phyloP scores from a whole-genome alignment of 148 eudicot species.

The Fagopyrum tataricum region DNA sequence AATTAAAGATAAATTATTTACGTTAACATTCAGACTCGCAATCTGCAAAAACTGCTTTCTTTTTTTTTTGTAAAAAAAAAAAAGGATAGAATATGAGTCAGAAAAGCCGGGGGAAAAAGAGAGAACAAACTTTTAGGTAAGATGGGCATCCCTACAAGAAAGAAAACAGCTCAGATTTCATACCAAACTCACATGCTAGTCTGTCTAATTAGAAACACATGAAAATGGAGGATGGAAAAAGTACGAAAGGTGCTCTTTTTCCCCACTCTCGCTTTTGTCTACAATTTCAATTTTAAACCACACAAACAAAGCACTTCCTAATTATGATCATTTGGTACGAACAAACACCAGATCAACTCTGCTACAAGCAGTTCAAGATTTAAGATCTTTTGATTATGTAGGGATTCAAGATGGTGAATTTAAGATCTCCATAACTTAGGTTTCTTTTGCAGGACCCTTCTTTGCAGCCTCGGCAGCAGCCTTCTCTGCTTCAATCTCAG shows the following conservation, averaged over 20 bases:
- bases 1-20: no score
- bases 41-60: no score
- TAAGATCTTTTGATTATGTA: not conserved
- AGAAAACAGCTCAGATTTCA: not conserved
- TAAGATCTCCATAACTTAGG: not conserved
- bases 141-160: not conserved
- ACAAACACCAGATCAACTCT: not conserved
- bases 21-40: no score
- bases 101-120: not conserved
- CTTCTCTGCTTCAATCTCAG: constrained; percentile 93
- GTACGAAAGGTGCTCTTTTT: not conserved
- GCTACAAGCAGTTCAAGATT: not conserved
- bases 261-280: constrained; percentile 3
- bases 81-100: no score
- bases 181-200: constrained; percentile 6
- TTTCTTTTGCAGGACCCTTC: constrained; percentile 68
- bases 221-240: not conserved
- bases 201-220: not conserved
- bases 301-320: not conserved
- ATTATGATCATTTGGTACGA: not conserved
- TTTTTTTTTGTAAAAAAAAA: no score
- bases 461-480: constrained; percentile 83
- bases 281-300: not conserved
- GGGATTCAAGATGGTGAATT: not conserved
- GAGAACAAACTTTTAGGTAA: constrained; percentile 3